phyloP scores from a whole-genome alignment of 2,329 filamentous ascomycete species.

The Sporothrix globosa region DNA sequence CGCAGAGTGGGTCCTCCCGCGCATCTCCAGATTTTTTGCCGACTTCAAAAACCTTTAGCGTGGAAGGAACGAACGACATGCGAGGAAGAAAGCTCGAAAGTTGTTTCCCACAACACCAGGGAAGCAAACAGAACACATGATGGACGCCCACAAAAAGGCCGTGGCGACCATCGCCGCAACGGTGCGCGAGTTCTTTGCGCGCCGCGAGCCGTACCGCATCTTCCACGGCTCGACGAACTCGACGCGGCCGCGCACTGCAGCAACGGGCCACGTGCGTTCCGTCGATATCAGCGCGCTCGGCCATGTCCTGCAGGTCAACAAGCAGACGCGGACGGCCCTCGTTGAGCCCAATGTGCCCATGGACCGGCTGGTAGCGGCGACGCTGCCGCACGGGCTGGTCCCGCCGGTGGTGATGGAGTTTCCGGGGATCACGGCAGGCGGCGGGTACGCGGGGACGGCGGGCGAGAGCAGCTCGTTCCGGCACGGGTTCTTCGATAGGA shows the following conservation, averaged over 20 bases:
- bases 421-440: slow-evolving; percentile 73
- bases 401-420: slow-evolving; percentile 78
- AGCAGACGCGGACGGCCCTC: slow-evolving; percentile 58
- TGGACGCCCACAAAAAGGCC: slow-evolving; percentile 57
- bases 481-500: slow-evolving; percentile 72
- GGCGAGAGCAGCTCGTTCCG: slow-evolving; percentile 72
- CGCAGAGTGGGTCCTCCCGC: slow-evolving; percentile 18
- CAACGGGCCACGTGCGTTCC: slow-evolving; percentile 41
- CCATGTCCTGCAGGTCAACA: slow-evolving; percentile 67
- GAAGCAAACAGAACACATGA: not conserved
- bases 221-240: slow-evolving; percentile 78
- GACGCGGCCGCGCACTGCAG: slow-evolving; percentile 57
- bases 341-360: slow-evolving; percentile 78
- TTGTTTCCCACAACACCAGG: not conserved
- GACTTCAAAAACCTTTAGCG: not conserved
- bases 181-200: slow-evolving; percentile 54
- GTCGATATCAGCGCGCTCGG: slow-evolving; percentile 65
- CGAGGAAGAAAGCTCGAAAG: not conserved
- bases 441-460: slow-evolving; percentile 70
- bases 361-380: slow-evolving; percentile 69
- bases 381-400: slow-evolving; percentile 66
- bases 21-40: slow-evolving; percentile 18
- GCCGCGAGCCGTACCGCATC: slow-evolving; percentile 68
- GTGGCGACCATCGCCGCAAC: slow-evolving; percentile 53
- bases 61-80: not conserved